These are phyloP conservation scores for Cladosporium sp. DNA, from an alignment of 2,329 filamentous ascomycete genomes.

Conservation along the genomic window DNA sequence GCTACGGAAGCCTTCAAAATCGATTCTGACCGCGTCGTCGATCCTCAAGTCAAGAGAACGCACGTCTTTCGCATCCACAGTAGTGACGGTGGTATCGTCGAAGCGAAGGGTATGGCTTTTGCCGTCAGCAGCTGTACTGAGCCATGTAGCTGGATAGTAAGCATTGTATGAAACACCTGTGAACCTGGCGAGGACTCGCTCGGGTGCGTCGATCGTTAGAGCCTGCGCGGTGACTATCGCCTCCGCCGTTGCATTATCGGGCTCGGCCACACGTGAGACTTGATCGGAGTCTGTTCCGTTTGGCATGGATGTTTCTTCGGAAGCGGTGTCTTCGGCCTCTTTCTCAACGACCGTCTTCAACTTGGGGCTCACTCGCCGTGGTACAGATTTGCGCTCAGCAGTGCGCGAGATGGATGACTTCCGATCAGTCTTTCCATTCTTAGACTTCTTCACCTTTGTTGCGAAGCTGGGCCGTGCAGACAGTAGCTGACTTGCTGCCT, in stretches of 20 bases:
- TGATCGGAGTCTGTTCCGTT: not conserved
- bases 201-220: slow-evolving; percentile 33
- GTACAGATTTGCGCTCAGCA: not conserved
- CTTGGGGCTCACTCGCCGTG: slow-evolving; percentile 2
- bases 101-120: slow-evolving; percentile 49
- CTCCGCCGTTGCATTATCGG: not conserved
- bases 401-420: not conserved
- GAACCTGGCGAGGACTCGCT: slow-evolving; percentile 60
- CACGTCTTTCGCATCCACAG: slow-evolving; percentile 43
- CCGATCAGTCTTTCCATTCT: not conserved
- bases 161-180: slow-evolving; percentile 48
- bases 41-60: slow-evolving; percentile 44
- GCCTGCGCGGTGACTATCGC: not conserved
- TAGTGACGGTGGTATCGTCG: slow-evolving; percentile 48
- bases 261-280: not conserved
- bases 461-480: slow-evolving; percentile 18
- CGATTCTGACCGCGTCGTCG: slow-evolving; percentile 51
- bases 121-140: slow-evolving; percentile 46
- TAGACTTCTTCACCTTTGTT: not conserved
- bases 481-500: slow-evolving; percentile 36
- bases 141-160: slow-evolving; percentile 63
- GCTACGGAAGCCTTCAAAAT: slow-evolving; percentile 46
- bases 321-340: not conserved
- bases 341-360: slow-evolving; percentile 3
- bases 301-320: not conserved